Conservation (phyloP, 2,329 filamentous ascomycete species). For the Helminthosporium solani region DNA sequence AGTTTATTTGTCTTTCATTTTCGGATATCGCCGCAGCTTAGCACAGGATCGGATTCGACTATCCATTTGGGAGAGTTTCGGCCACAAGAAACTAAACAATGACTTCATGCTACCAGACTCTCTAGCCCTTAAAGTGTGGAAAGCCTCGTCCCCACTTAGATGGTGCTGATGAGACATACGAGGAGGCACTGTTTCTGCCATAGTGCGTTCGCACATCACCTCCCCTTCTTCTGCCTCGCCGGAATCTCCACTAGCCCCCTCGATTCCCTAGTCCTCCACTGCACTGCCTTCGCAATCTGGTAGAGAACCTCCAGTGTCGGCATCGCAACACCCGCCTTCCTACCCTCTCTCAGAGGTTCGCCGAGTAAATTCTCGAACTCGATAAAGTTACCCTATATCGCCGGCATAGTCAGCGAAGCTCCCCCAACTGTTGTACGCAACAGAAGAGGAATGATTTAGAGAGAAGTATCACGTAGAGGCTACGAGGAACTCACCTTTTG, state of each 20-base stretch:
- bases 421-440: background rate
- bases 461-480: too few species aligned
- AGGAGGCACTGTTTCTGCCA: too few species aligned
- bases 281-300: conserved; percentile 50
- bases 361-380: conserved; percentile 60
- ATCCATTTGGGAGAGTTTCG: too few species aligned
- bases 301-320: conserved; percentile 55
- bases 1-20: too few species aligned
- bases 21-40: too few species aligned
- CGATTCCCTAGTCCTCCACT: conserved; percentile 50
- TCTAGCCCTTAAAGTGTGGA: too few species aligned
- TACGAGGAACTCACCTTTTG: conserved; percentile 43
- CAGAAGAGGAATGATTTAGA: too few species aligned
- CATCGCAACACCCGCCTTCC: conserved; percentile 50
- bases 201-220: background rate
- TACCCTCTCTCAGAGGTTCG: conserved; percentile 57
- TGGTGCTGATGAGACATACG: too few species aligned
- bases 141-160: too few species aligned
- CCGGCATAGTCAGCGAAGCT: conserved; percentile 3
- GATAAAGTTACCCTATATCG: conserved; percentile 52
- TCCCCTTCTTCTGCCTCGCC: conserved; percentile 11
- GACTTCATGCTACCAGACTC: too few species aligned
- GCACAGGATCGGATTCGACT: too few species aligned
- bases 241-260: conserved; percentile 44
- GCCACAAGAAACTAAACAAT: too few species aligned